phyloP scores from a whole-genome alignment of 2,329 filamentous ascomycete genomes.

The Ceratocystis albifundus region DNA sequence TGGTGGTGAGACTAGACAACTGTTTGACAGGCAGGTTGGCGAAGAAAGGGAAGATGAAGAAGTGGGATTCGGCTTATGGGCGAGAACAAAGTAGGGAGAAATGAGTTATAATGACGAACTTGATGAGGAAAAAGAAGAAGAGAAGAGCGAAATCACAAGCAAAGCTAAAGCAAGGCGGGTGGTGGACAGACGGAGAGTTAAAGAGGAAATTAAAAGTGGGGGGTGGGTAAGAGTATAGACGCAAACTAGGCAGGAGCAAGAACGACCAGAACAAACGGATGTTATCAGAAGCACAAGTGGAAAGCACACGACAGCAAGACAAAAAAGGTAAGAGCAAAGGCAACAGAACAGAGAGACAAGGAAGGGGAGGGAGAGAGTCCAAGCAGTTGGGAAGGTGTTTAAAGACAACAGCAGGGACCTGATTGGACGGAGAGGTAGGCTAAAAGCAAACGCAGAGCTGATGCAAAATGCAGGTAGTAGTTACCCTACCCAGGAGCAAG shows the following conservation, averaged over 20 bases:
- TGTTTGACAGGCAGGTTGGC: too few relatives aligned
- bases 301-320: background rate
- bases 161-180: background rate
- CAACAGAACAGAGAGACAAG: background rate
- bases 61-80: background rate
- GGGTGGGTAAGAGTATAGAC: background rate
- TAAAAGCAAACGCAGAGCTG: background rate
- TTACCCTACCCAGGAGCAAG: slow-evolving; percentile 7
- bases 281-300: background rate
- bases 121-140: background rate
- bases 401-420: background rate
- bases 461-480: background rate
- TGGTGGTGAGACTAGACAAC: background rate
- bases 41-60: too few relatives aligned
- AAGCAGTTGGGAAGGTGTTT: background rate
- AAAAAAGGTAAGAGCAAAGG: background rate
- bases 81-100: background rate
- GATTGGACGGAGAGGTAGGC: background rate
- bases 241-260: background rate
- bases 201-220: slow-evolving; percentile 14
- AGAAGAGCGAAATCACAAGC: slow-evolving; percentile 1
- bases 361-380: background rate
- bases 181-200: slow-evolving; percentile 2
- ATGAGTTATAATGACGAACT: background rate
- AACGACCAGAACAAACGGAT: background rate